Base-by-base conservation (phyloP, 2,329 filamentous ascomycete genomes). In the Neodidymelliopsis sp. region DNA sequence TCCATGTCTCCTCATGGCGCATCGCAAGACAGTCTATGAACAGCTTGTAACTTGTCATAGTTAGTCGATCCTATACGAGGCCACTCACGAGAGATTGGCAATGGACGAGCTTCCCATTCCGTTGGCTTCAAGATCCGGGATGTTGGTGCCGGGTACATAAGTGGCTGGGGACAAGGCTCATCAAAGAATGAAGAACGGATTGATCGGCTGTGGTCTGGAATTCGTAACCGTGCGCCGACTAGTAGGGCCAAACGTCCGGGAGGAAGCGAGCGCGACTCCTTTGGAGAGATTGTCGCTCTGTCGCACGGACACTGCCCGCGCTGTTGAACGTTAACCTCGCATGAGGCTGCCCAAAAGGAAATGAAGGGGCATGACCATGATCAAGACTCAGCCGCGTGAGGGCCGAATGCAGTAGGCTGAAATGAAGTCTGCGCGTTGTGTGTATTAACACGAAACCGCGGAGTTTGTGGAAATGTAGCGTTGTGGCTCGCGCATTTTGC, bases 201-300 rank as follows among this genome's bases (percentile, higher is more conserved):
- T 56, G 49, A 50, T 58, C 33, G 41, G 47, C 47, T 54, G 53
- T 38, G 49, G 59, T 48, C 60, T 65, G 53, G 57, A 62, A 51
- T 56, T 44, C 48, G 43, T 44, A 57, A 57, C 59, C 54, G 60
- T 59, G 59, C 60, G 60, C 65, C 59, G 66, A 56, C 61, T 59
- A 62, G 57, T 62, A 71, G 65, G 67, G 63, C 66, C 66, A 69
- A 66, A 71, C 66, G 67, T 68, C 62, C 69, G 69, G 69, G 69
- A 72, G 59, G 62, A 71, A 72, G 69, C 69, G 69, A 71, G 65
- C 48, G 61, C 56, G 60, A 56, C 40, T 50, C 59, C 59, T 57
- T 60, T 45, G 47, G 53, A 56, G 61, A 71, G 66, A 70, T 69
- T 65, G 65, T 62, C 63, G 65, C 65, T 65, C 58, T 56, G 51